Percentiles rank a stretch among this genome's conserved stretches.
Evolutionary conservation across 2,329 filamentous ascomycete genomes (phyloP).

Genomic region (Massarina eburnea): DNA sequence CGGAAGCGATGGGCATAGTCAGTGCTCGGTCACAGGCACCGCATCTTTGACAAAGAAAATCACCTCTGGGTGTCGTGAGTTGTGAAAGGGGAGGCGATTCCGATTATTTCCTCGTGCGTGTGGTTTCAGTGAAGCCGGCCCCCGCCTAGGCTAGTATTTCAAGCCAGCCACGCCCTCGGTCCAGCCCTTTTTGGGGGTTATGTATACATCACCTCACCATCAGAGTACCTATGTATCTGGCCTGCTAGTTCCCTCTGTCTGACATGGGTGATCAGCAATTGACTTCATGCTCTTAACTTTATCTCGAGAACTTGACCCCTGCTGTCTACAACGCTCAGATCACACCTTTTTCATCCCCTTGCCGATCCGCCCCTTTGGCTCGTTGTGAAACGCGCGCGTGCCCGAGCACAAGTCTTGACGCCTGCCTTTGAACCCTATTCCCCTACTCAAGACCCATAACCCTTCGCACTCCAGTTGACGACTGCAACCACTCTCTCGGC

Average conservation of each 20-base stretch:
- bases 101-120: neutral
- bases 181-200: neutral
- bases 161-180: neutral
- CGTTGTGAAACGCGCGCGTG: constrained; percentile 14
- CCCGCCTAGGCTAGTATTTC: neutral
- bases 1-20: constrained; percentile 4
- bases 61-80: neutral
- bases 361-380: constrained; percentile 17
- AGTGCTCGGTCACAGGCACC: constrained; percentile 3
- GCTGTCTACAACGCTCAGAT: neutral
- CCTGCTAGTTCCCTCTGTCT: neutral
- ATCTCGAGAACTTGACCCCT: neutral
- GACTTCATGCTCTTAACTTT: neutral
- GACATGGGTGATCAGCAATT: neutral
- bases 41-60: neutral
- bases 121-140: neutral
- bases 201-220: neutral
- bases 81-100: no score
- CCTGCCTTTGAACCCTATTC: constrained; percentile 6
- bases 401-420: constrained; percentile 11
- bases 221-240: neutral
- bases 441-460: neutral
- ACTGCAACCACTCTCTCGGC: neutral
- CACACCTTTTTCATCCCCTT: constrained; percentile 12
- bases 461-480: neutral